phyloP scores from a whole-genome alignment of 2,329 filamentous ascomycete genomes.

The Capronia coronata region DNA sequence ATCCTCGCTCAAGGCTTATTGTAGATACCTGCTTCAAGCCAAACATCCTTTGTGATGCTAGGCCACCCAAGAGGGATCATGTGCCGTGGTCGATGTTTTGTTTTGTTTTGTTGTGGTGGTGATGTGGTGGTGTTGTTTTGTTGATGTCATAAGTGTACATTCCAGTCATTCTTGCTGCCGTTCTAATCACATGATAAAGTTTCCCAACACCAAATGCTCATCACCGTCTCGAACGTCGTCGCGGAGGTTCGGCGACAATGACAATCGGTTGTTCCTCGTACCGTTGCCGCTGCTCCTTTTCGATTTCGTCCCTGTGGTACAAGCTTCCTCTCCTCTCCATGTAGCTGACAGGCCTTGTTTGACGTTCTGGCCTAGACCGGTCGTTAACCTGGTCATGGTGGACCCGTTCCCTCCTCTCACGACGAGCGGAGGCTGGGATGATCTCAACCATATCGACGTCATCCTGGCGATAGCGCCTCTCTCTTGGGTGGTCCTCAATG shows the following conservation, averaged over 20 bases:
- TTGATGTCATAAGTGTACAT: slow-evolving; percentile 18
- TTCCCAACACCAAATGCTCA: not conserved
- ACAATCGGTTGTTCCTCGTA: slow-evolving; percentile 21
- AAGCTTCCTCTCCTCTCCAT: slow-evolving; percentile 19
- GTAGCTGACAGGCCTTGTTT: slow-evolving; percentile 13
- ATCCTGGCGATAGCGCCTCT: slow-evolving; percentile 11
- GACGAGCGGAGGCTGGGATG: slow-evolving; percentile 13
- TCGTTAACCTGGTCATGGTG: slow-evolving; percentile 14
- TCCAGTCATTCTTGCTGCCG: slow-evolving; percentile 4
- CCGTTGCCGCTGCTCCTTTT: slow-evolving; percentile 12
- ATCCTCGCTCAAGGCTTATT: slow-evolving; percentile 16
- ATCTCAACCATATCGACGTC: slow-evolving; percentile 18
- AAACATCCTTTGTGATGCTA: slow-evolving; percentile 13
- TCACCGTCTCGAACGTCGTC: slow-evolving; percentile 16
- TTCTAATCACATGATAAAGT: slow-evolving; percentile 1
- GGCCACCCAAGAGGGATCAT: slow-evolving; percentile 9
- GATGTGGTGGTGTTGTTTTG: too few relatives aligned
- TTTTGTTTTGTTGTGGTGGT: slow-evolving; percentile 1
- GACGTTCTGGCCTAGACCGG: slow-evolving; percentile 10
- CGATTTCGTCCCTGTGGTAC: slow-evolving; percentile 20
- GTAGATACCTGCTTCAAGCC: slow-evolving; percentile 8
- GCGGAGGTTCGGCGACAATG: slow-evolving; percentile 20
- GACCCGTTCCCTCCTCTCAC: slow-evolving; percentile 6
- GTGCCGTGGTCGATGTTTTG: slow-evolving; percentile 10
- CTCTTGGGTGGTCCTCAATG: slow-evolving; percentile 8